Evolutionary conservation across 202 grass and related monocot species (phyloP), one percentile per base, ranked within the genome.

Genomic region (Bolboschoenoplectus hybrid): DNA sequence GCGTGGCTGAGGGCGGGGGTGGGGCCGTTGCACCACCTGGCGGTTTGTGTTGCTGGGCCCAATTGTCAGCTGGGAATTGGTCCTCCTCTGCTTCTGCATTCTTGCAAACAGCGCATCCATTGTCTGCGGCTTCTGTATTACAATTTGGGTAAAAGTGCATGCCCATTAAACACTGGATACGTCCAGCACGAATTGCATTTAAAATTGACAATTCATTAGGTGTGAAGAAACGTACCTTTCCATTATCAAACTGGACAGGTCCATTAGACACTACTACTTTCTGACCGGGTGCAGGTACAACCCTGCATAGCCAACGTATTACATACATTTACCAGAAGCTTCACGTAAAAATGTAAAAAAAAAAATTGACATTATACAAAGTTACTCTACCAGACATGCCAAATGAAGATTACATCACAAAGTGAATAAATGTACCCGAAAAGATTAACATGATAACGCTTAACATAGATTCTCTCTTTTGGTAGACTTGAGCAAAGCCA

Each of bases 31-130:
- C 63, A 82, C 56, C 81, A 92, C 85, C 52, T 92, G 88, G 50
- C 16, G 78, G 14, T 44, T 62, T 26, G 62, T 84, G 47, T 84
- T 52, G 19, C 36, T 76, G 82, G 88, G 16, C 26, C 85, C 84
- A 78, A 73, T 57, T 64, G 85, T 80, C 85, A 84, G 91, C 34
- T 84, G 88, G 17, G 87, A 85, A 13, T 86, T 81, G 14, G 49
- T 89, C 89, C 88, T 91, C 50, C 91, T 81, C 46, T 92, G 82
- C 19, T 86, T 74, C 87, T 95, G 91, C 93, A 95, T 95, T 56
- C 81, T 88, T 61, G 93, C 85, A 86, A 95, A 95, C 34, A 95
- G 88, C 0, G 91, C 93, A 88, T 95, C 93, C 93, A 95, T 95
- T 60, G 93, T 95, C 51, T 85, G 88, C 1, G 87, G 91, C 26